phyloP scores from a whole-genome alignment of 2,329 filamentous ascomycete genomes.

The Penicillium sp. region DNA sequence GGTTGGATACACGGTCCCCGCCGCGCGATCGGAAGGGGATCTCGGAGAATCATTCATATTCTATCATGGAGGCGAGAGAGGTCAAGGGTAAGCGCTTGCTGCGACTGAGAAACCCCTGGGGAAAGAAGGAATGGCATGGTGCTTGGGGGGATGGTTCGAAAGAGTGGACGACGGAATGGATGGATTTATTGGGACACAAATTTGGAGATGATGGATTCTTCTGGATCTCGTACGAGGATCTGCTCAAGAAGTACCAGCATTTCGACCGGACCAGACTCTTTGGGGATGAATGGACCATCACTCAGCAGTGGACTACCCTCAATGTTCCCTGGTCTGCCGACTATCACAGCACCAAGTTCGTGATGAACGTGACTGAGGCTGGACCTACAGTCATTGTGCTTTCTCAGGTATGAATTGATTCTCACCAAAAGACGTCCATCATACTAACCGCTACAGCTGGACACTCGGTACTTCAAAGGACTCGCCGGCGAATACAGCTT shows the following conservation, averaged over 20 bases:
- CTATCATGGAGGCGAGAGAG: slow-evolving; percentile 63
- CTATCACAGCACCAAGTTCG: slow-evolving; percentile 64
- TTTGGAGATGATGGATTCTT: slow-evolving; percentile 76
- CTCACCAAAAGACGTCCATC: background rate
- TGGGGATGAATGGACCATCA: slow-evolving; percentile 62
- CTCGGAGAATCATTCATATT: slow-evolving; percentile 58
- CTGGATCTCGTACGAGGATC: slow-evolving; percentile 64
- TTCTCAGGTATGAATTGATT: slow-evolving; percentile 49
- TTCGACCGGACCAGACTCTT: slow-evolving; percentile 66
- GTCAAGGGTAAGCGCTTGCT: slow-evolving; percentile 66
- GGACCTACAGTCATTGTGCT: slow-evolving; percentile 62
- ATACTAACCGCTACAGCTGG: slow-evolving; percentile 47
- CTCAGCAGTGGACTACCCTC: slow-evolving; percentile 64
- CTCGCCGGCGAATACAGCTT: slow-evolving; percentile 62
- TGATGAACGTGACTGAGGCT: slow-evolving; percentile 55
- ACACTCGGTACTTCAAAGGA: slow-evolving; percentile 63
- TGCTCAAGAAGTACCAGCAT: slow-evolving; percentile 61
- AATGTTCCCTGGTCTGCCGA: slow-evolving; percentile 64
- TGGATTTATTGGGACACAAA: slow-evolving; percentile 70
- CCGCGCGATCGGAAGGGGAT: slow-evolving; percentile 50
- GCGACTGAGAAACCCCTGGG: slow-evolving; percentile 78
- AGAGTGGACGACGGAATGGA: slow-evolving; percentile 81
- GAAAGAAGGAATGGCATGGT: slow-evolving; percentile 77
- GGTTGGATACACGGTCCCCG: slow-evolving; percentile 44
- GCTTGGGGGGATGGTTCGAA: slow-evolving; percentile 82